These are phyloP conservation scores for Alternaria tenuissima DNA, from an alignment of 2,329 filamentous ascomycete genomes.

Conservation along the genomic window DNA sequence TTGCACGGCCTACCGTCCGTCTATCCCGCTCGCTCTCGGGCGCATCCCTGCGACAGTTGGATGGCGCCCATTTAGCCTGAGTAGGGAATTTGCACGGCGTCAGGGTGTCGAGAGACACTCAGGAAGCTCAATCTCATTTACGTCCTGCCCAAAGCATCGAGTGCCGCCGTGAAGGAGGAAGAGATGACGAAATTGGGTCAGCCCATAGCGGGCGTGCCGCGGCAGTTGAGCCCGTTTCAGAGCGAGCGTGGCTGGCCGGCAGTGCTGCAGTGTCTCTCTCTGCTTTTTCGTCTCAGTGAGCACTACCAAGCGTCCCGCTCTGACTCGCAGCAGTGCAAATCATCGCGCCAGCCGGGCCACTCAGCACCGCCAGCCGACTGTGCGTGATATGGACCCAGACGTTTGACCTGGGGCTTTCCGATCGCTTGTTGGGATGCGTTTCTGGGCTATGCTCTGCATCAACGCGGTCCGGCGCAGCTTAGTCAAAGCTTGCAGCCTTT, in stretches of 20 bases:
- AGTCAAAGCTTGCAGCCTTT: conserved; percentile 27
- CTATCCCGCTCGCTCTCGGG: conserved; percentile 43
- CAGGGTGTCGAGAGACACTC: conserved; percentile 22
- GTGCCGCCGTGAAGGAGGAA: conserved; percentile 40
- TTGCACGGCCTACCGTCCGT: conserved; percentile 49
- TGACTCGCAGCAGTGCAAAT: conserved; percentile 47
- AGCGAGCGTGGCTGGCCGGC: conserved; percentile 35
- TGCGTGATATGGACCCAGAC: conserved; percentile 28
- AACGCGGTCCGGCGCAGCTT: conserved; percentile 29
- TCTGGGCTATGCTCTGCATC: conserved; percentile 12
- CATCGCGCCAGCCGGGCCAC: conserved; percentile 46
- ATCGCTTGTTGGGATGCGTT: conserved; percentile 38
- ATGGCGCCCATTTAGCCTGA: conserved; percentile 49
- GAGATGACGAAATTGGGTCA: conserved; percentile 30
- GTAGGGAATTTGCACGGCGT: conserved; percentile 26
- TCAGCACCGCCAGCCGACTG: conserved; percentile 24
- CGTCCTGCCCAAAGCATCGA: conserved; percentile 41
- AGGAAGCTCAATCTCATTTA: conserved; percentile 22
- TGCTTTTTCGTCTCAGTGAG: conserved; percentile 26
- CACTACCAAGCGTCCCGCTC: conserved; percentile 20
- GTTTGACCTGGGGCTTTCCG: conserved; percentile 33
- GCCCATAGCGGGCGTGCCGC: conserved; percentile 23
- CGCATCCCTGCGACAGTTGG: conserved; percentile 39
- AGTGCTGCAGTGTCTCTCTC: conserved; percentile 20
- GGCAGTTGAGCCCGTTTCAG: conserved; percentile 46